Evolutionary conservation across 768 basidiomycete species (phyloP).

Genomic region (Boletus bicolor): DNA sequence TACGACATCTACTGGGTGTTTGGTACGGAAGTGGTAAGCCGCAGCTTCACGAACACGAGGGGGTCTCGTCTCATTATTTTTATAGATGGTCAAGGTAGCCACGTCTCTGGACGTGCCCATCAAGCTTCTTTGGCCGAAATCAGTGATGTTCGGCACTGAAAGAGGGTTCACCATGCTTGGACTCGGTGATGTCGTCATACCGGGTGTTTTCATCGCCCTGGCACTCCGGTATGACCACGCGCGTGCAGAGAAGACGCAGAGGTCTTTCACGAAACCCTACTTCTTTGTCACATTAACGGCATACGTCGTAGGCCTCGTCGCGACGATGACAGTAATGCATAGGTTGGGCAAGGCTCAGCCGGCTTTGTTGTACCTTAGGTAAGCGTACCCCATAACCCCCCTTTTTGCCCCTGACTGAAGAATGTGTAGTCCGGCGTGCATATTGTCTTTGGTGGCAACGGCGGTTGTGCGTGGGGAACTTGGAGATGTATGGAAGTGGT

Average conservation of each 20-base stretch:
- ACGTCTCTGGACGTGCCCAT: constrained; percentile 88
- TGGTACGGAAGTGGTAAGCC: constrained; percentile 75
- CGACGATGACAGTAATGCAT: constrained; percentile 88
- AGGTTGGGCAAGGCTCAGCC: constrained; percentile 75
- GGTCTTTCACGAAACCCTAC: constrained; percentile 63
- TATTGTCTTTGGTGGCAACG: constrained; percentile 61
- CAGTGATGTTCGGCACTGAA: constrained; percentile 43
- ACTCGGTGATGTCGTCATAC: constrained; percentile 79
- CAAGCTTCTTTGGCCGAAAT: constrained; percentile 87
- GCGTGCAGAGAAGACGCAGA: constrained; percentile 35
- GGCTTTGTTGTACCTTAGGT: constrained; percentile 90
- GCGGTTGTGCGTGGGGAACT: constrained; percentile 67
- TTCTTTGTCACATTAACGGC: constrained; percentile 66
- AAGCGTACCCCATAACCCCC: constrained; percentile 20
- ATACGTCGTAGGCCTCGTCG: constrained; percentile 69
- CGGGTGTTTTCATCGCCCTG: constrained; percentile 71
- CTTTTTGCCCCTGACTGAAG: neutral
- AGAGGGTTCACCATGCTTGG: constrained; percentile 87
- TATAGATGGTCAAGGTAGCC: constrained; percentile 90
- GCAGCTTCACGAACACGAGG: neutral
- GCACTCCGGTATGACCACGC: constrained; percentile 82
- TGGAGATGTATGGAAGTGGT: constrained; percentile 67
- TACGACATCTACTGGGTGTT: constrained; percentile 98
- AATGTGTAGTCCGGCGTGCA: constrained; percentile 64
- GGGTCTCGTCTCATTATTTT: neutral